Percentiles rank a stretch among this genome's conserved stretches.
phyloP scores from a whole-genome alignment of 257 asterid species.

The Nicotiana otophora region DNA sequence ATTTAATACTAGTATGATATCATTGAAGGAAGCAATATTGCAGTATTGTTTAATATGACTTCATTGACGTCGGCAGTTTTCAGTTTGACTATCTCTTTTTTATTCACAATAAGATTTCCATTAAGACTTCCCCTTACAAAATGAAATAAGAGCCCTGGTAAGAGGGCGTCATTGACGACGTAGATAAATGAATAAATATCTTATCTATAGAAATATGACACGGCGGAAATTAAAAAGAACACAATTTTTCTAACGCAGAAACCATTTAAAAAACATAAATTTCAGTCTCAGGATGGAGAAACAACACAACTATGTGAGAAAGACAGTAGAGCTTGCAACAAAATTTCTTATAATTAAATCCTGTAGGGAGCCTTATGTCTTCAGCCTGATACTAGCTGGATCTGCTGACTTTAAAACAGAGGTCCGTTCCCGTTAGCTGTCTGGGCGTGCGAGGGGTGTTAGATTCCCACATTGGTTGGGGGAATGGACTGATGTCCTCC shows the following conservation, averaged over 20 bases:
- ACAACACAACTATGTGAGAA: constrained; percentile 10
- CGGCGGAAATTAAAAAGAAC: neutral
- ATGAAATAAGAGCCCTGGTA: neutral
- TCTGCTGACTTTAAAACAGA: constrained; percentile 18
- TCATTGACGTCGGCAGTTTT: neutral
- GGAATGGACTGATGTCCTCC: too few relatives aligned
- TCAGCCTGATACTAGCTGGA: constrained; percentile 18
- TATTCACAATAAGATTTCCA: neutral
- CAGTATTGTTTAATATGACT: neutral
- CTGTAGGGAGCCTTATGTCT: constrained; percentile 17
- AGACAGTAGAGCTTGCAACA: constrained; percentile 10
- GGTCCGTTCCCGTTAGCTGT: neutral
- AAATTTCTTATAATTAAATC: neutral
- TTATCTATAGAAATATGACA: neutral
- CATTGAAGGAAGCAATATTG: neutral
- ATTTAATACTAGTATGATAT: too few relatives aligned
- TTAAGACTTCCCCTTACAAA: neutral
- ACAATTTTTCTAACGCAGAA: neutral
- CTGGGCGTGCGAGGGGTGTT: too few relatives aligned
- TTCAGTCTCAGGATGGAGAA: constrained; percentile 16
- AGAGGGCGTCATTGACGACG: neutral
- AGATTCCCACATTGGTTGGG: too few relatives aligned
- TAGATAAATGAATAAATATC: neutral
- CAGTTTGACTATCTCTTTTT: neutral
- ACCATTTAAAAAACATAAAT: too few relatives aligned